Base-by-base conservation (phyloP, 1,139 yeast species). In the Hemisphaericaspora lyxosophila region DNA sequence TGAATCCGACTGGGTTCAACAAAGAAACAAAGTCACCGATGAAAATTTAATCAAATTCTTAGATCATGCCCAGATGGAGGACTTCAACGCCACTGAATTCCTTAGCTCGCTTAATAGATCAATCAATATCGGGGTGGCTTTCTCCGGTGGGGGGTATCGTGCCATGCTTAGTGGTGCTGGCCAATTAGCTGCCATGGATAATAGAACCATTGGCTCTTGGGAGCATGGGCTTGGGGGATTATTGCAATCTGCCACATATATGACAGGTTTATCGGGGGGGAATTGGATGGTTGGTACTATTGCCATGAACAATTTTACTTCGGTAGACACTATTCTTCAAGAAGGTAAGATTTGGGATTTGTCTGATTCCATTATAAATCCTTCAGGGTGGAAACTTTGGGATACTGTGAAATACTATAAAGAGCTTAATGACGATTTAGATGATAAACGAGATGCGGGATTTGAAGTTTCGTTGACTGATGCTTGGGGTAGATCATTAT, bases 401-500 rank as follows among this genome's bases (percentile, higher is more conserved):
- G 64, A 72, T 43, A 78, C 86, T 12, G 71, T 70, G 12, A 51
- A 63, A 4, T 82, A 81, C 59, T 85, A 82, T 72, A 65, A 70
- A 42, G 54, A 63, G 25, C 73, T 86, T 36, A 53, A 61, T 34
- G 75, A 74, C 41, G 81, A 78, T 34, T 66, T 85, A 22, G 67
- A 74, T 19, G 80, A 53, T 31, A 89, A 90, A 61, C 62, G 67
- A 42, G 70, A 79, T 29, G 95, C 95, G 1, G 96, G 96, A 2
- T 90, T 74, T 61, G 81, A 83, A 37, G 67, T 81, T 24, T 78
- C 90, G 5, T 52, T 90, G 40, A 88, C 96, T n/a, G 97, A 89
- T 64, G 76, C 85, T 45, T 90, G 97, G 97, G 95, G 94, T n/a
- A 71, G 95, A 54, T 83, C 88, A 1, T 67, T 89, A 38, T 77